Evolutionary conservation across 306 rosid species (phyloP).

Genomic region (Fragaria nilgerrensis): DNA sequence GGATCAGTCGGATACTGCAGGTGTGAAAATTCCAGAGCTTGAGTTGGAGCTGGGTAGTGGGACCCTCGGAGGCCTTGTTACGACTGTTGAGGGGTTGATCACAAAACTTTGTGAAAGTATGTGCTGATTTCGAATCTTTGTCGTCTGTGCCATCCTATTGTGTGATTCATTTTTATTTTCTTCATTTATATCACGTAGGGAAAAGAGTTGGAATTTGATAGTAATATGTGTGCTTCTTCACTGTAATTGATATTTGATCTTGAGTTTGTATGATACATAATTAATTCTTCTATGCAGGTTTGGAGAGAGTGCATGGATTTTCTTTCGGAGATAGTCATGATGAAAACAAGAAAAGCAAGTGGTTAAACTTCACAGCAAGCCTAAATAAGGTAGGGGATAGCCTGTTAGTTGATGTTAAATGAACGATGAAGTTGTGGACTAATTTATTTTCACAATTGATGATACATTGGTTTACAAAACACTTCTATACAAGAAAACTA

Average conservation of each 20-base stretch:
- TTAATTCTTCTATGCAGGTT: conserved; percentile 44
- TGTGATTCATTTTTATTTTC: neutral
- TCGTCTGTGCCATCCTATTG: neutral
- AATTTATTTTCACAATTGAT: neutral
- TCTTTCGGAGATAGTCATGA: conserved; percentile 91
- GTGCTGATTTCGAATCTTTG: conserved; percentile 17
- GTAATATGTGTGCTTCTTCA: neutral
- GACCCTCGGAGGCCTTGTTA: conserved; percentile 59
- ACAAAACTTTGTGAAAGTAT: conserved; percentile 54
- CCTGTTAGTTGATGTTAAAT: neutral
- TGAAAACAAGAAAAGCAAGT: conserved; percentile 59
- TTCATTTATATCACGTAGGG: neutral
- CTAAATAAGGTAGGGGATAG: conserved; percentile 60
- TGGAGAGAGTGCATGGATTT: conserved; percentile 89
- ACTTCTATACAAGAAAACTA: neutral
- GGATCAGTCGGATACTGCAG: conserved; percentile 55
- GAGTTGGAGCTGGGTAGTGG: conserved; percentile 86
- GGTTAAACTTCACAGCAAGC: conserved; percentile 64
- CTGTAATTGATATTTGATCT: neutral
- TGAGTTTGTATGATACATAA: neutral
- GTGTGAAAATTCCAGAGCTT: conserved; percentile 56
- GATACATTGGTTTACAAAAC: neutral
- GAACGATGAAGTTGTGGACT: neutral
- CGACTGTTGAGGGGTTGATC: conserved; percentile 87
- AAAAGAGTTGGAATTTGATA: neutral